Evolutionary conservation across 2,329 filamentous ascomycete species (phyloP), one percentile per base, ranked within the genome.

Genomic region (Pleomassaria siparia): DNA sequence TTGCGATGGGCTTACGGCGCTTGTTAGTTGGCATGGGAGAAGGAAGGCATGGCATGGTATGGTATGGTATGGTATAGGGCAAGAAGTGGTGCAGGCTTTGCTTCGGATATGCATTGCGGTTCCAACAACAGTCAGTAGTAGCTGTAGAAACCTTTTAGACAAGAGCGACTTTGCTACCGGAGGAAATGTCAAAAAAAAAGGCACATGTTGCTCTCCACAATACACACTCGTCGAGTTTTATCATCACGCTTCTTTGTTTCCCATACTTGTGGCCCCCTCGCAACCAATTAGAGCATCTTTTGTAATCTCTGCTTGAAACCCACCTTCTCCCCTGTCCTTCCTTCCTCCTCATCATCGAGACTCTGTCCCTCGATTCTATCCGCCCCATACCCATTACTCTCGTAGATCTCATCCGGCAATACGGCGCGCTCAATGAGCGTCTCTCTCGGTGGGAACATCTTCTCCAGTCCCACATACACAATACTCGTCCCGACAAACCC

Each of bases 401-500:
- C 67, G 36, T 72, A 72, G 6, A 73, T 53, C 42, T 73, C 67
- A 55, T 73, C 69, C 16, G 70, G 70, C 43, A 67, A 51, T 18
- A 74, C 64, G 3, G 70, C 63, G 43, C 50, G 64, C 4, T 69
- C 63, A 15, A 86, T 63, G 40, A 81, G 62, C 0, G 78, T 77
- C 55, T 79, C 75, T n/a, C 49, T 64, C 0, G 74, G 77, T 7
- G 81, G 80, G 33, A 80, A 77, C 2, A 70, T 56, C 48, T 67
- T 70, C 40, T 74, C 79, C 16, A 86, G 56, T 0, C 51, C 57
- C 9, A 79, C 69, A 66, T 87, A 87, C 0, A 86, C 73, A 2
- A 82, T 41, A 16, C 79, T 77, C 7, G 80, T 82, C 0, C 66
- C 72, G 9, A 77, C 70, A 53, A 87, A 86, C 0, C 84, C 84